phyloP scores from a whole-genome alignment of 2,329 filamentous ascomycete species.

The Tolypocladium nubicola region DNA sequence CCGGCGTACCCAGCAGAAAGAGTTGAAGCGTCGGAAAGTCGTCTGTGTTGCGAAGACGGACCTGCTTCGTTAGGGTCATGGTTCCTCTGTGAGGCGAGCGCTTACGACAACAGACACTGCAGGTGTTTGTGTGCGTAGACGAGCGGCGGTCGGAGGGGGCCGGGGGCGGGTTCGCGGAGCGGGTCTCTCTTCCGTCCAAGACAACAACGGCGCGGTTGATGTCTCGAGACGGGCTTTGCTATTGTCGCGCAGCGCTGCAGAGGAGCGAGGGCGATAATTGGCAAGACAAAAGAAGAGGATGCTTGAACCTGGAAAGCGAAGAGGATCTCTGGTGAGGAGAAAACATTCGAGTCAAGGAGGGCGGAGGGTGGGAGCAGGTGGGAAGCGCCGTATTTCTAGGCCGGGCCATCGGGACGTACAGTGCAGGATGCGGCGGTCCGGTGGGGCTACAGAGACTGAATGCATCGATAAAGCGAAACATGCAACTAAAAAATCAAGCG shows the following conservation, averaged over 20 bases:
- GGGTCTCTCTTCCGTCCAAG: not conserved
- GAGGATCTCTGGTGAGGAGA: not conserved
- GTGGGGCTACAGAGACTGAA: not conserved
- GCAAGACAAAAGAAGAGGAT: not conserved
- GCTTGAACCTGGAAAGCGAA: not conserved
- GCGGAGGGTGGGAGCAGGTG: not conserved
- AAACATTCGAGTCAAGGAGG: slow-evolving; percentile 2
- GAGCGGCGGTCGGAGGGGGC: not conserved
- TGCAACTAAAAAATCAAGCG: not conserved
- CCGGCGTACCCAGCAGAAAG: slow-evolving; percentile 64
- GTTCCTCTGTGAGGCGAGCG: slow-evolving; percentile 26
- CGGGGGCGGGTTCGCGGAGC: not conserved
- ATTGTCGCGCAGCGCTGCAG: not conserved
- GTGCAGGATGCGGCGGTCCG: not conserved
- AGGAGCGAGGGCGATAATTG: not conserved
- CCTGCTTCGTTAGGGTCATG: slow-evolving; percentile 43
- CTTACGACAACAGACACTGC: slow-evolving; percentile 33
- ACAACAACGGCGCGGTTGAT: not conserved
- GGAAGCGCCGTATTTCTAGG: slow-evolving; percentile 8
- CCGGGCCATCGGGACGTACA: slow-evolving; percentile 4
- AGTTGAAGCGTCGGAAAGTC: slow-evolving; percentile 76
- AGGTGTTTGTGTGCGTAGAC: slow-evolving; percentile 11
- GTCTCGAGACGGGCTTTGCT: not conserved
- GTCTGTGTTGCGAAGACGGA: slow-evolving; percentile 49
- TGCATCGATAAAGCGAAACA: slow-evolving; percentile 3